phyloP scores from a whole-genome alignment of 805 yeast genomes.

The Kurtzmaniella cleridarum region DNA sequence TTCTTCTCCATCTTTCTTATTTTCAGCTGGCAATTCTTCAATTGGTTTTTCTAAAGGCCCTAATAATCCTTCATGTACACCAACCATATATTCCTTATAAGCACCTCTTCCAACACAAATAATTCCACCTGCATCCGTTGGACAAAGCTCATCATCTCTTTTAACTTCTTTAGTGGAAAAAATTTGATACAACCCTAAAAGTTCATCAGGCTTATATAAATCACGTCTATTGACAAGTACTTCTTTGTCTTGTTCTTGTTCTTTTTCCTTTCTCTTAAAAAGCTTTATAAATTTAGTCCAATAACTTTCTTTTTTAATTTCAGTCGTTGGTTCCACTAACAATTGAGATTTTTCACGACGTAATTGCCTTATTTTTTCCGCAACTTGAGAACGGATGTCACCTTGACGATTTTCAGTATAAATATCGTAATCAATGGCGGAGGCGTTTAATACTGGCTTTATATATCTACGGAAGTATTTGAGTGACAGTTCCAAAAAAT shows the following conservation, averaged over 20 bases:
- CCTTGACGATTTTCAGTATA: conserved; percentile 82
- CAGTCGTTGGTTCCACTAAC: conserved; percentile 5
- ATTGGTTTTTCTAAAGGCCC: conserved; percentile 69
- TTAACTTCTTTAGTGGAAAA: conserved; percentile 30
- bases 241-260: conserved; percentile 23
- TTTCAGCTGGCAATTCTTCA: conserved; percentile 13
- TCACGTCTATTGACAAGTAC: conserved; percentile 24
- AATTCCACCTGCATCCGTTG: conserved; percentile 69
- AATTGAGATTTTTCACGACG: conserved; percentile 39
- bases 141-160: conserved; percentile 42
- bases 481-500: conserved; percentile 69
- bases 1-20: conserved; percentile 20
- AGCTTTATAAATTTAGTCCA: conserved; percentile 22
- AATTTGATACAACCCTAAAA: conserved; percentile 52
- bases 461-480: conserved; percentile 70
- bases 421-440: conserved; percentile 80
- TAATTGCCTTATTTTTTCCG: conserved; percentile 70
- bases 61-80: conserved; percentile 89
- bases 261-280: conserved; percentile 18
- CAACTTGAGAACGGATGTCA: conserved; percentile 74
- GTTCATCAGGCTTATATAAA: conserved; percentile 37
- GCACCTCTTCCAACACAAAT: conserved; percentile 95
- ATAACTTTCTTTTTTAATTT: conserved; percentile 11
- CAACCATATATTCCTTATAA: conserved; percentile 83
- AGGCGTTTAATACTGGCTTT: conserved; percentile 80